Evolutionary conservation across 2,329 filamentous ascomycete species (phyloP).

Genomic region (Diplodia intermedia): DNA sequence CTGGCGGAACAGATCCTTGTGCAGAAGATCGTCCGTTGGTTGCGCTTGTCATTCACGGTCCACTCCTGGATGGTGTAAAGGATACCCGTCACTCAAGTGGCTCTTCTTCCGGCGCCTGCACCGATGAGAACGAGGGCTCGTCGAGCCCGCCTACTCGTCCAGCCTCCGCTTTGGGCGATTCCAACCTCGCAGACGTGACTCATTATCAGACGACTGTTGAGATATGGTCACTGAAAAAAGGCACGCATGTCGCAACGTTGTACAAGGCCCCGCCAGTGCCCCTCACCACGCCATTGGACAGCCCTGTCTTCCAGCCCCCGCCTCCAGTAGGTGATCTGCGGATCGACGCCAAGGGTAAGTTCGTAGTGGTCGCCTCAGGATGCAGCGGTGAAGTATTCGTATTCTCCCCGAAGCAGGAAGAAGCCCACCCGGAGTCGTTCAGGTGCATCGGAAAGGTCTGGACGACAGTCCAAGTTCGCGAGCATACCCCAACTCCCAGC

Average conservation of each 20-base stretch:
- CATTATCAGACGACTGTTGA: conserved; percentile 88
- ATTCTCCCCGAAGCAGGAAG: conserved; percentile 53
- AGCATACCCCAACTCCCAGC: conserved; percentile 44
- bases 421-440: conserved; percentile 49
- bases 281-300: conserved; percentile 62
- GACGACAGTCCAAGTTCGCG: conserved; percentile 75
- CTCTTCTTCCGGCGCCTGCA: conserved; percentile 44
- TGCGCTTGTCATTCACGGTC: conserved; percentile 81
- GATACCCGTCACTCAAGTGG: conserved; percentile 45
- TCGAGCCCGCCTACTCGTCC: conserved; percentile 48
- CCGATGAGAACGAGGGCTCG: conserved; percentile 43
- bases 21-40: conserved; percentile 72
- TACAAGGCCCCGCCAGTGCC: conserved; percentile 71
- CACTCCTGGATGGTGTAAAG: conserved; percentile 61
- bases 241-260: conserved; percentile 73
- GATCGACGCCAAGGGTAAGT: conserved; percentile 74
- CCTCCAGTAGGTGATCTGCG: conserved; percentile 74
- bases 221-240: conserved; percentile 83
- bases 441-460: conserved; percentile 87
- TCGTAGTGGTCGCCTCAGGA: conserved; percentile 77
- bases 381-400: conserved; percentile 87
- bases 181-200: conserved; percentile 52
- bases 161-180: conserved; percentile 41
- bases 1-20: conserved; percentile 59
- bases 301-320: conserved; percentile 72